phyloP scores from a whole-genome alignment of 192 early-diverging fungal genomes.

The Backusella luteola region DNA sequence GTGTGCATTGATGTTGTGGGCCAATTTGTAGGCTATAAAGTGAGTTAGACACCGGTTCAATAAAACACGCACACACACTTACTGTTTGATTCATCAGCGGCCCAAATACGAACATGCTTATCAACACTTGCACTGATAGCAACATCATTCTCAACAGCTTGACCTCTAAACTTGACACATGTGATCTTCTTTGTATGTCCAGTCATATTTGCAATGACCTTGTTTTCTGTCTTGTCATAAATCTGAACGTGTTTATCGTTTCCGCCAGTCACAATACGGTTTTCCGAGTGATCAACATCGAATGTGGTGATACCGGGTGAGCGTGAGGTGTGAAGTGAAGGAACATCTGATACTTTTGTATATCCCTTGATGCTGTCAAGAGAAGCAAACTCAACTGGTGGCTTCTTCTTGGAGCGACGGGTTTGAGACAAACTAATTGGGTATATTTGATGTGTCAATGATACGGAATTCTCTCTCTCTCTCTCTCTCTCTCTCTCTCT shows the following conservation, averaged over 20 bases:
- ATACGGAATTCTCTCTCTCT: background rate
- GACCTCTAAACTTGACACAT: constrained; percentile 63
- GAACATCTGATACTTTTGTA: constrained; percentile 43
- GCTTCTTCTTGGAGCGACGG: constrained; percentile 80
- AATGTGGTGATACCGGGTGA: constrained; percentile 64
- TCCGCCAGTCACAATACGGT: constrained; percentile 75
- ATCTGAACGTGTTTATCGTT: constrained; percentile 76
- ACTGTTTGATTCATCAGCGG: constrained; percentile 38
- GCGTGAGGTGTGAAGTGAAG: constrained; percentile 73
- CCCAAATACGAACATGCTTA: constrained; percentile 80
- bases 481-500: background rate
- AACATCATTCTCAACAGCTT: constrained; percentile 44
- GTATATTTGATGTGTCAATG: background rate
- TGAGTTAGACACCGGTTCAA: background rate
- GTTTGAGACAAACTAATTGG: constrained; percentile 47
- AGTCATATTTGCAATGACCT: constrained; percentile 67
- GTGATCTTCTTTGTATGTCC: constrained; percentile 86
- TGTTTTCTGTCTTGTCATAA: constrained; percentile 62
- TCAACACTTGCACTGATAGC: constrained; percentile 78
- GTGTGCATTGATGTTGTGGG: constrained; percentile 66
- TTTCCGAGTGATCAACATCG: constrained; percentile 55
- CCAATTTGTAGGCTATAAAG: constrained; percentile 36
- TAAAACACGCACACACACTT: constrained; percentile 29
- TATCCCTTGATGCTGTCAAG: constrained; percentile 66
- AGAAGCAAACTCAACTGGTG: constrained; percentile 66